Base-by-base conservation (phyloP, 805 yeast species). In the Zygotorulaspora florentina region DNA sequence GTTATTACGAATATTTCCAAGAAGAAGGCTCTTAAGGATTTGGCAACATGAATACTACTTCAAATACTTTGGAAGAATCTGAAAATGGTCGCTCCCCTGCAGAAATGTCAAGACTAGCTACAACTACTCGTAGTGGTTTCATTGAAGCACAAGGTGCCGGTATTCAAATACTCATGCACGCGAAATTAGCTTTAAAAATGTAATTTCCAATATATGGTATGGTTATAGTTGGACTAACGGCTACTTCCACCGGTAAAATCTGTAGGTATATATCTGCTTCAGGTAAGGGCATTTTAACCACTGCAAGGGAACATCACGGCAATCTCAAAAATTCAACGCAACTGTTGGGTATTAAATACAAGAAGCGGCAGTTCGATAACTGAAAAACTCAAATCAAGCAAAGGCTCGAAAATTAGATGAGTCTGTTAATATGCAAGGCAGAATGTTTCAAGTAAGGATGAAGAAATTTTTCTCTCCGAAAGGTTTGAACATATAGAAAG, bases 61-160 rank as follows among this genome's bases (percentile, higher is more conserved):
- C 96, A 26, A 88, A 91, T 72, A 76, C 97, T 23, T 64, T 79
- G 49, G 87, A 83, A 49, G 99, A 93, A 73, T 75, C 85, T 57
- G 96, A 79, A 40, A 93, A 87, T 56, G 99, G 99, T 55, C 87
- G 99, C 76, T 87, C 97, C 42, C 98, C 99, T 57, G 76, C 84
- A 48, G 99, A 93, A 71, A 93, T 93, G 98, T 91, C 98, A 23
- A 86, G 99, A 74, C 99, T 99, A 47, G 79, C 97, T 45, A 90
- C 99, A 43, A 85, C 97, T 35, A 76, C 96, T 39, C 87, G 99
- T 79, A 78, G 84, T 59, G 99, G 99, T 59, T 93, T 93, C 77
- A 93, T 93, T 98, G 99, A 93, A 77, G 84, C 99, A 33, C 99
- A 93, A 73, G 99, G 99, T 77, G 81, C 98, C 43, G 99, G 99